A percentile compares a stretch with the other conserved stretches of the same genome.
These are phyloP conservation scores for Sporothrix inflata DNA, from an alignment of 2,329 filamentous ascomycete species.

Conservation along the genomic window DNA sequence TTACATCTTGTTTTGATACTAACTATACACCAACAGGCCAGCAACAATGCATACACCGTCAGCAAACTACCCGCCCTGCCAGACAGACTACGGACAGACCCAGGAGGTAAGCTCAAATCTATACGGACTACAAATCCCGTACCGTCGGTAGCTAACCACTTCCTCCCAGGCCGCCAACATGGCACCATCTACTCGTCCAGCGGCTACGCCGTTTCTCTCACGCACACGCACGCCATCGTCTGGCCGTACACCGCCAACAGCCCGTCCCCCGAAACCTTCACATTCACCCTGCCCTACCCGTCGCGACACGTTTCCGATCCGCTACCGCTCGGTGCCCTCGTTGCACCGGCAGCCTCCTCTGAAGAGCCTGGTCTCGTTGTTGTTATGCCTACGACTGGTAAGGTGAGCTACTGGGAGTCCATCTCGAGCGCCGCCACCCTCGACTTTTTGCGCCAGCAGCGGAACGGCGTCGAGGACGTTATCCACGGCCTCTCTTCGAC, in stretches of 20 bases:
- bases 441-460: constrained; percentile 79
- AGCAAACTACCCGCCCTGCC: constrained; percentile 83
- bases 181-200: constrained; percentile 67
- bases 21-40: constrained; percentile 59
- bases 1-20: background rate
- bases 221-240: constrained; percentile 78
- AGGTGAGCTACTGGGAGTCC: constrained; percentile 93
- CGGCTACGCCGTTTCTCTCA: constrained; percentile 79
- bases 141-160: constrained; percentile 21
- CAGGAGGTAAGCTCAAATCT: constrained; percentile 57
- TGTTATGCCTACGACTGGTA: constrained; percentile 80
- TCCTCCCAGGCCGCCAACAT: constrained; percentile 61
- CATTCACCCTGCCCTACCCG: constrained; percentile 76
- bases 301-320: constrained; percentile 69
- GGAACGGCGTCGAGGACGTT: constrained; percentile 74
- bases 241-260: constrained; percentile 83
- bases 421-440: constrained; percentile 86
- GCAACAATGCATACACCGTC: constrained; percentile 81
- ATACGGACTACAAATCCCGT: background rate
- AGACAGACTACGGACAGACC: constrained; percentile 70
- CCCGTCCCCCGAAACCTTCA: constrained; percentile 74
- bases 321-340: constrained; percentile 79
- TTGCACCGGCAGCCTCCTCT: constrained; percentile 76
- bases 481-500: constrained; percentile 76
- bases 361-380: constrained; percentile 84